Percentiles rank a stretch among this genome's conserved stretches.
Conservation (phyloP, 768 basidiomycete genomes). For the Hirschioporus abietinus region DNA sequence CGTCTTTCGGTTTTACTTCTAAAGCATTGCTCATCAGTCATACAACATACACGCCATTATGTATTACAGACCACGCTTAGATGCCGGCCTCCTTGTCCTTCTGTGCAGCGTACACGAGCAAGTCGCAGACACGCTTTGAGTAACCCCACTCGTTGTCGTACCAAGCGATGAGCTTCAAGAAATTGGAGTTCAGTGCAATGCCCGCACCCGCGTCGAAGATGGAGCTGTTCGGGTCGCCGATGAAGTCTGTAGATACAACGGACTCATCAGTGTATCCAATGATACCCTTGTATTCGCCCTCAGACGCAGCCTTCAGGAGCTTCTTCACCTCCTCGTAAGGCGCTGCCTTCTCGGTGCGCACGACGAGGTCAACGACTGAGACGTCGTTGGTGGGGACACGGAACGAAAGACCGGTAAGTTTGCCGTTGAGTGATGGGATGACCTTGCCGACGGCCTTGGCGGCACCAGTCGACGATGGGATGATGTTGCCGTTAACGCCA, state of each 20-base stretch:
- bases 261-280: slow-evolving; percentile 89
- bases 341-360: slow-evolving; percentile 80
- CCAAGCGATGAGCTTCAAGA: slow-evolving; percentile 96
- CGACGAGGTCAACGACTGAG: slow-evolving; percentile 96
- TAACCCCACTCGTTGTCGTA: slow-evolving; percentile 96
- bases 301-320: slow-evolving; percentile 73
- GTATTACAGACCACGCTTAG: not conserved
- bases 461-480: slow-evolving; percentile 97
- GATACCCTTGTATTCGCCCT: slow-evolving; percentile 65
- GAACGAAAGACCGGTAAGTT: slow-evolving; percentile 96
- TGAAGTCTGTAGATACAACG: slow-evolving; percentile 92
- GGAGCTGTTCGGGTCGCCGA: slow-evolving; percentile 72
- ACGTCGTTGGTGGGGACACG: slow-evolving; percentile 96
- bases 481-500: slow-evolving; percentile 96
- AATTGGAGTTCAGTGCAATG: slow-evolving; percentile 86
- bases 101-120: slow-evolving; percentile 75
- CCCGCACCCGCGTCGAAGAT: slow-evolving; percentile 95
- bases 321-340: slow-evolving; percentile 89
- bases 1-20: not conserved
- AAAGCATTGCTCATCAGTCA: not conserved
- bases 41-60: not conserved
- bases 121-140: slow-evolving; percentile 88
- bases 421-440: slow-evolving; percentile 93
- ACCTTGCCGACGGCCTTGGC: slow-evolving; percentile 99
- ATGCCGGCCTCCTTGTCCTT: slow-evolving; percentile 41